Conservation (phyloP, 352 stramenopile species). For the Phytophthora agathidicida region DNA sequence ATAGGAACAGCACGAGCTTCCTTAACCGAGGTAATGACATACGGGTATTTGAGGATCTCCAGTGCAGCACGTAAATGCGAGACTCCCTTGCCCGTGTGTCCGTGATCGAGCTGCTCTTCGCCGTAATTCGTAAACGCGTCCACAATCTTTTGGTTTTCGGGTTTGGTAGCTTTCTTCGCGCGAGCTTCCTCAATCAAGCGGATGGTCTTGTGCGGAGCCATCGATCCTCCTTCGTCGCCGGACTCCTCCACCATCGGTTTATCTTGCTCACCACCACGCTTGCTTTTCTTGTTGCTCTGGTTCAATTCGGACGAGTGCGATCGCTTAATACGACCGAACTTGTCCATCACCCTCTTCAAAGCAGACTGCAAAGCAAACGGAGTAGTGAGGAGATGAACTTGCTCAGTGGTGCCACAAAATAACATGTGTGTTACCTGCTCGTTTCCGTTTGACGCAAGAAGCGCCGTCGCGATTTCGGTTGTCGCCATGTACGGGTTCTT, state of each 20-base stretch:
- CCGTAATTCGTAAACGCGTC: conserved; percentile 76
- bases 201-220: conserved; percentile 63
- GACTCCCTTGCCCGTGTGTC: conserved; percentile 79
- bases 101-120: conserved; percentile 55
- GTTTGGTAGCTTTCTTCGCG: conserved; percentile 43
- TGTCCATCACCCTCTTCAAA: conserved; percentile 30
- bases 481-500: conserved; percentile 31
- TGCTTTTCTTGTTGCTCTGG: conserved; percentile 29
- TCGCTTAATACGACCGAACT: conserved; percentile 36
- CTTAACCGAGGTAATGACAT: conserved; percentile 47
- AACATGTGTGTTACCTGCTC: conserved; percentile 24
- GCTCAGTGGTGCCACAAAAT: not conserved
- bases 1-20: conserved; percentile 52
- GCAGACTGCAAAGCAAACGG: conserved; percentile 28
- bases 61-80: conserved; percentile 71
- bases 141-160: conserved; percentile 78
- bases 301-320: conserved; percentile 3
- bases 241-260: conserved; percentile 13
- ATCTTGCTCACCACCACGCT: conserved; percentile 1
- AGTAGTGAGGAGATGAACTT: no score
- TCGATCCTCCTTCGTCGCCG: conserved; percentile 27
- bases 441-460: conserved; percentile 32
- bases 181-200: conserved; percentile 61
- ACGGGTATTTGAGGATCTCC: conserved; percentile 57
- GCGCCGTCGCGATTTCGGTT: conserved; percentile 30